Base-by-base conservation (phyloP, 306 rosid species). In the Malus sylvestris region DNA sequence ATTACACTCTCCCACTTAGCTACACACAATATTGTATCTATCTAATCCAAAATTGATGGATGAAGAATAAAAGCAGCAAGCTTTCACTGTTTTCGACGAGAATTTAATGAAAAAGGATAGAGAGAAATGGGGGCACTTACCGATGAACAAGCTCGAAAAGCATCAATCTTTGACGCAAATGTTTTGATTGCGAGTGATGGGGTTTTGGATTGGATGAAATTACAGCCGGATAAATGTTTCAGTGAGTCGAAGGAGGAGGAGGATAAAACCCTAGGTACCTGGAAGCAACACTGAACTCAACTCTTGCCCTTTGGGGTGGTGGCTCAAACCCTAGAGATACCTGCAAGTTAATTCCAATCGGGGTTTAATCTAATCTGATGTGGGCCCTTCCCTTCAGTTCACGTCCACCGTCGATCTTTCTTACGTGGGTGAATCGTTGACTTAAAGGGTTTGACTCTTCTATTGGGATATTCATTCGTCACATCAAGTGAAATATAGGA, bases 321-420 rank as follows among this genome's bases (percentile, higher is more conserved):
- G 35, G 35, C 14, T 42, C 76, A 86, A 89, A 86, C 93, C 90
- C 90, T 86, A 86, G 79, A 81, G 53, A 58, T 2, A 42, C n/a
- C 19, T 18, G 65, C 55, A 49, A 0, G 58, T 77, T 66, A 61
- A 58, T 79, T 75, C 44, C 23, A 6, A 6, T 4, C 38, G 76
- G 69, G 81, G 60, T 73, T 81, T 83, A 64, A 52, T 73, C 38
- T 70, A 57, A 63, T 42, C 70, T 15, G 8, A 10, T 4, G 32
- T 59, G 79, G 80, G 77, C 59, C 71, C 8, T 2, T 10, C 11
- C 1, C 2, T 6, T 67, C 49, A 8, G 22, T 53, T 59, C 30
- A 52, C 4, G 11, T 74, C 11, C 7, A 74, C 86, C 90, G 73
- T 81, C 0, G 86, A 84, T 88, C 25, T 58, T 3, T 18, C 25